Evolutionary conservation across 495 filamentous ascomycete genomes (phyloP).

Genomic region (Hypoxylon crocopeplum): DNA sequence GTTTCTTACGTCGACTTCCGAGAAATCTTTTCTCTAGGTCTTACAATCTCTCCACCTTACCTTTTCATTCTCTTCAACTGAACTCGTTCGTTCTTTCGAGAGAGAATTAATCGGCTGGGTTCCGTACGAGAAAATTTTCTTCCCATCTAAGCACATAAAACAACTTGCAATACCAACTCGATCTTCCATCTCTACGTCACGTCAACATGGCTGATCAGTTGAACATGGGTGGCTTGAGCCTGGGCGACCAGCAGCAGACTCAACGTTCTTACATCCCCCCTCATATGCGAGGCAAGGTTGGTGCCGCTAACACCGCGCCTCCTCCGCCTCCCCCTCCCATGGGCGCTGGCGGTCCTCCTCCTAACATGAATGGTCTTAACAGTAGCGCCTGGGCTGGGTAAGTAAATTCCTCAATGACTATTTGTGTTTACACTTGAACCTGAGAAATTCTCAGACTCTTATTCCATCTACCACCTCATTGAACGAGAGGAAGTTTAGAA

Average conservation of each 20-base stretch:
- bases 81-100: slow-evolving; percentile 50
- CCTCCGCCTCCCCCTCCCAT: slow-evolving; percentile 35
- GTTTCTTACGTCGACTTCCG: slow-evolving; percentile 6
- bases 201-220: slow-evolving; percentile 89
- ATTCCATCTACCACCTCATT: not conserved
- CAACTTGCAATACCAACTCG: not conserved
- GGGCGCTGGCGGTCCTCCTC: slow-evolving; percentile 42
- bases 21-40: slow-evolving; percentile 8
- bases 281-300: slow-evolving; percentile 77
- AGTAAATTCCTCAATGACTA: slow-evolving; percentile 36
- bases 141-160: slow-evolving; percentile 16
- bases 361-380: slow-evolving; percentile 58
- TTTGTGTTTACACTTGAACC: not conserved
- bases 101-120: slow-evolving; percentile 43
- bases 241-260: slow-evolving; percentile 69
- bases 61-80: slow-evolving; percentile 41
- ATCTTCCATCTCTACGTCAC: slow-evolving; percentile 7
- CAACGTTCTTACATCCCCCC: slow-evolving; percentile 92
- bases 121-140: slow-evolving; percentile 38
- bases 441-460: not conserved
- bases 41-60: slow-evolving; percentile 18
- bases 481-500: slow-evolving; percentile 1
- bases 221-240: slow-evolving; percentile 83
- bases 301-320: slow-evolving; percentile 40
- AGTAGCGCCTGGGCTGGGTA: slow-evolving; percentile 71